These are phyloP conservation scores for Quercus aquifolioides DNA, from an alignment of 306 rosid genomes.

Conservation along the genomic window DNA sequence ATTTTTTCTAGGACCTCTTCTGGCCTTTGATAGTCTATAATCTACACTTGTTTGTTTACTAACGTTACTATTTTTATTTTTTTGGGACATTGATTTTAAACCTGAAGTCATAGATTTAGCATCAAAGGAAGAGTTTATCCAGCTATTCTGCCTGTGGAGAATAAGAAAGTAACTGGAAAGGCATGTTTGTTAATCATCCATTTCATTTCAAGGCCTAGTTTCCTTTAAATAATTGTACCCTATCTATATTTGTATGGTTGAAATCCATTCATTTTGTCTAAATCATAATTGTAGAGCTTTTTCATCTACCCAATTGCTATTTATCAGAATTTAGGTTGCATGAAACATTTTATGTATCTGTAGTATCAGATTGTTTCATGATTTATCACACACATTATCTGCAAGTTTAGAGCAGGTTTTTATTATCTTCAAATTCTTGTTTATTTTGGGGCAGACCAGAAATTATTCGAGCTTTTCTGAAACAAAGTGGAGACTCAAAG, in stretches of 20 bases:
- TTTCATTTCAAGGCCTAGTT: not conserved
- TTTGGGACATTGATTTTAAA: not conserved
- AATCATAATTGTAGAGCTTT: not conserved
- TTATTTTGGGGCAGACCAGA: no score
- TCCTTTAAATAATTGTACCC: not conserved
- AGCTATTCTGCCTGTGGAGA: slow-evolving; percentile 68
- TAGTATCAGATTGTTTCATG: not conserved
- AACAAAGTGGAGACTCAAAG: not conserved
- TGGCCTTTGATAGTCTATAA: no score
- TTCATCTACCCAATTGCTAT: not conserved
- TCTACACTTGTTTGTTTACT: no score
- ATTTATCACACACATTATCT: no score
- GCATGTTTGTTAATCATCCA: slow-evolving; percentile 12
- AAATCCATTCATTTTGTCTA: not conserved
- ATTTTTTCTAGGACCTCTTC: no score
- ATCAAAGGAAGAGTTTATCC: slow-evolving; percentile 89
- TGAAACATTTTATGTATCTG: not conserved
- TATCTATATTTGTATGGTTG: not conserved
- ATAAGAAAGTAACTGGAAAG: slow-evolving; percentile 58
- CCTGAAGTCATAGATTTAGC: slow-evolving; percentile 67
- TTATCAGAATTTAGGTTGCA: not conserved
- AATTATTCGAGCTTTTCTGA: not conserved
- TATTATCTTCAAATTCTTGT: no score
- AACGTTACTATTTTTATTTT: no score
- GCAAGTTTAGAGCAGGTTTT: no score